Base-by-base conservation (phyloP, 2,329 filamentous ascomycete species). In the Fusarium abutilonis region DNA sequence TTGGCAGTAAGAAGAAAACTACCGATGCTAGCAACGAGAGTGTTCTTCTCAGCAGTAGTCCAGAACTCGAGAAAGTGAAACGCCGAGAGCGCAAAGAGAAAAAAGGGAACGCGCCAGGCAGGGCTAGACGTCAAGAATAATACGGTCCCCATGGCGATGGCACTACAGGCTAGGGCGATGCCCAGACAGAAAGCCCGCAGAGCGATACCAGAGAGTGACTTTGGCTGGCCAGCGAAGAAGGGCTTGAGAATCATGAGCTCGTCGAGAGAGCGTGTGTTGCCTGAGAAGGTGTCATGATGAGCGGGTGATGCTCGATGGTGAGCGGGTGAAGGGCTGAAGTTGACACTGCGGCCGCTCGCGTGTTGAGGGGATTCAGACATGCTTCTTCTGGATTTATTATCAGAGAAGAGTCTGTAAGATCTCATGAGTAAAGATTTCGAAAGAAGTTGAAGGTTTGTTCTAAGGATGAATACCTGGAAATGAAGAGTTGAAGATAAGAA, bases 61-160 rank as follows among this genome's bases (percentile, higher is more conserved):
- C 88, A 96, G 81, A 93, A 99, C 78, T 99, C 95, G 75, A 98
- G 88, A 78, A 97, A 98, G 81, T 99, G 95, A 79, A 98, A 98
- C 28, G 89, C 69, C 23, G 89, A 84, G 43, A 98, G 87, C 13
- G 87, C 80, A 47, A 79, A 79, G 43, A 89, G 71, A 78, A 94
- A 94, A 74, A 89, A 86, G 28, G 86, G 84, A 8, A 84, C 74
- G 53, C 87, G 85, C 86, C 86, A 89, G 52, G 84, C 75, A 19
- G 83, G 80, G 31, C 77, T 80, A 13, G 74, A 60, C 6, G 78
- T 78, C 53, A 74, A 67, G 38, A 74, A 14, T 11, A 81, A 67
- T 50, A 78, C 68, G 41, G 68, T 50, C 10, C 68, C 34, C 47
- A 77, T 72, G 29, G 67, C 45, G 32, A 74, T 49, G 42, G 76